Evolutionary conservation across 805 yeast species (phyloP).

Genomic region (Suhomyces canberraensis): DNA sequence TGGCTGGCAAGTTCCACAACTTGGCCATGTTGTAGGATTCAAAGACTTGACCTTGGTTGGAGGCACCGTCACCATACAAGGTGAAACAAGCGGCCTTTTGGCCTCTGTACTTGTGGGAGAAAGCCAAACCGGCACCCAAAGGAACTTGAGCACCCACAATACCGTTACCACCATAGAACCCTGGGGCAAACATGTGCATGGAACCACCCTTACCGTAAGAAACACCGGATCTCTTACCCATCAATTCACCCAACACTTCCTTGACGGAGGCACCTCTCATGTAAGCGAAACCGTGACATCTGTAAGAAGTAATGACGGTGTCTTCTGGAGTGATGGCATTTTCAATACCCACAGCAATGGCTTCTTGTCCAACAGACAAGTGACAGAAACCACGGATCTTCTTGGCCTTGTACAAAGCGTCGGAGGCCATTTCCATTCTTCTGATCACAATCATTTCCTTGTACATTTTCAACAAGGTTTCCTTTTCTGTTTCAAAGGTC

Average conservation of each 20-base stretch:
- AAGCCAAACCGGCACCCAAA: constrained; percentile 96
- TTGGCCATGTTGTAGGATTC: constrained; percentile 99
- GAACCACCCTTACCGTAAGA: constrained; percentile 99
- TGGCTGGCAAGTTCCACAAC: constrained; percentile 92
- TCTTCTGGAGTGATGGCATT: constrained; percentile 84
- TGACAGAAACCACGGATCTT: constrained; percentile 99
- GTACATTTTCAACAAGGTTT: constrained; percentile 84
- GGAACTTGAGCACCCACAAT: constrained; percentile 99
- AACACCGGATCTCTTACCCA: constrained; percentile 95
- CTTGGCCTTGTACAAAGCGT: constrained; percentile 96
- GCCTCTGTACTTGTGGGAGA: constrained; percentile 91
- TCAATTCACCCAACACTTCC: constrained; percentile 88
- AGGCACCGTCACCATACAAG: constrained; percentile 98
- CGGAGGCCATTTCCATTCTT: constrained; percentile 99
- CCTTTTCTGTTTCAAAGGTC: constrained; percentile 75
- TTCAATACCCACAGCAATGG: constrained; percentile 98
- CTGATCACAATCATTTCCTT: constrained; percentile 91
- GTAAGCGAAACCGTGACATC: constrained; percentile 98
- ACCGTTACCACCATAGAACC: constrained; percentile 99
- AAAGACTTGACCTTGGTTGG: constrained; percentile 98
- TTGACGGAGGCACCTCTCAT: constrained; percentile 93
- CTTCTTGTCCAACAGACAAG: constrained; percentile 97
- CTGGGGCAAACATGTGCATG: constrained; percentile 96
- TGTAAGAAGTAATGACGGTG: constrained; percentile 91
- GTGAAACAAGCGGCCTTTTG: constrained; percentile 79